phyloP scores from a whole-genome alignment of 2,329 filamentous ascomycete species.

The Apiospora marii region DNA sequence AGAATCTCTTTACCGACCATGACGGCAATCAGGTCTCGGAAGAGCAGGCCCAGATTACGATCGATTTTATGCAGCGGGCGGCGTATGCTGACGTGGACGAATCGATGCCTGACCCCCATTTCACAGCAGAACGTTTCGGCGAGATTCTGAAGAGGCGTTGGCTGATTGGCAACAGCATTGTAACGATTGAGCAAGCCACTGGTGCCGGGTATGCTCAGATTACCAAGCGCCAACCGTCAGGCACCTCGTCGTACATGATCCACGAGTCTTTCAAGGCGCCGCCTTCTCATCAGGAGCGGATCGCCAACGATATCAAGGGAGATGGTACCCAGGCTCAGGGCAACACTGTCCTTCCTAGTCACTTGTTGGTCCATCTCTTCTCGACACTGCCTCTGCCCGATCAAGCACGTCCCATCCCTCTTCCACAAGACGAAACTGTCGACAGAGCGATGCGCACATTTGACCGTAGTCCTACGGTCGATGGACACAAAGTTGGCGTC shows the following conservation, averaged over 20 bases:
- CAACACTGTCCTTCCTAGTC: conserved; percentile 74
- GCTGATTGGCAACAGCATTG: conserved; percentile 76
- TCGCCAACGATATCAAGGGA: conserved; percentile 55
- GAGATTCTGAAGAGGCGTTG: conserved; percentile 73
- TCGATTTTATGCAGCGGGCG: conserved; percentile 93
- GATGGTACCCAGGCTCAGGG: conserved; percentile 60
- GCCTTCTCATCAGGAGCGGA: conserved; percentile 62
- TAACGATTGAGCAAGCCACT: conserved; percentile 76
- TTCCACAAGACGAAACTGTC: conserved; percentile 75
- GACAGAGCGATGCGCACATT: conserved; percentile 81
- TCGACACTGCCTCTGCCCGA: conserved; percentile 68
- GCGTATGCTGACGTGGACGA: conserved; percentile 87
- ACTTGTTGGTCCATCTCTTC: conserved; percentile 74
- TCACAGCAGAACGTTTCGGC: conserved; percentile 70
- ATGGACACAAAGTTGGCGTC: conserved; percentile 94
- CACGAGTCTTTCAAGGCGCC: conserved; percentile 66
- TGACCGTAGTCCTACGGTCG: conserved; percentile 87
- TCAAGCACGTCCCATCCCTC: conserved; percentile 72
- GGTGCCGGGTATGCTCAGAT: conserved; percentile 73
- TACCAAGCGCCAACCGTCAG: conserved; percentile 75
- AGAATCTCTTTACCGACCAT: conserved; percentile 81
- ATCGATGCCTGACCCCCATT: conserved; percentile 71
- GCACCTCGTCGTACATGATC: conserved; percentile 66
- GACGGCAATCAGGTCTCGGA: conserved; percentile 80
- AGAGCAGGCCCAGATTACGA: conserved; percentile 90